A percentile compares a stretch with the other conserved stretches of the same genome.
Conservation (phyloP, 352 stramenopile species). For the Phytophthora ramorum region DNA sequence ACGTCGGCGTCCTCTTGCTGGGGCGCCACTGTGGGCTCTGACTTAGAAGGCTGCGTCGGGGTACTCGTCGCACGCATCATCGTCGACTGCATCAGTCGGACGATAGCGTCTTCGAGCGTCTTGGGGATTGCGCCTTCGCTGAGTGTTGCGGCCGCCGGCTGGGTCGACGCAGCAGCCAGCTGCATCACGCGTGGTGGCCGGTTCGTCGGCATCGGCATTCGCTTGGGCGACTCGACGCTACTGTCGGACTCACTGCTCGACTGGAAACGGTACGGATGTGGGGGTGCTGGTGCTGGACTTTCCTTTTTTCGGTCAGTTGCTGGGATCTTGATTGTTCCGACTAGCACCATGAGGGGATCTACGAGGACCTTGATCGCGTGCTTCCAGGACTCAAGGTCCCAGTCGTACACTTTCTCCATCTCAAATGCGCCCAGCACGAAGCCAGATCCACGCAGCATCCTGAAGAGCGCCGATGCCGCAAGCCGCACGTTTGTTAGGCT, state of each 20-base stretch:
- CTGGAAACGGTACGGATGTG: too few relatives aligned
- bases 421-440: conserved; percentile 12
- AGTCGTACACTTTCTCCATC: conserved; percentile 19
- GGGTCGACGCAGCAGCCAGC: not conserved
- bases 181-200: not conserved
- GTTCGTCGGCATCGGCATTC: conserved; percentile 3
- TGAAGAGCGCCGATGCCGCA: not conserved
- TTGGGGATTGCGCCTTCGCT: not conserved
- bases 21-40: not conserved
- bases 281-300: too few relatives aligned
- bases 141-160: too few relatives aligned
- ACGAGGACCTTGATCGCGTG: too few relatives aligned
- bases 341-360: too few relatives aligned
- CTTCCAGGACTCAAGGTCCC: conserved; percentile 11
- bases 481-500: too few relatives aligned
- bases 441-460: not conserved
- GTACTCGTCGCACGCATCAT: not conserved
- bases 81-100: conserved; percentile 1
- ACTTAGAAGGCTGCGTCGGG: not conserved
- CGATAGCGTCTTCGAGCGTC: conserved; percentile 1
- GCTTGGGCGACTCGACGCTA: conserved; percentile 1
- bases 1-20: not conserved
- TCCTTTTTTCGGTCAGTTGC: too few relatives aligned
- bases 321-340: too few relatives aligned
- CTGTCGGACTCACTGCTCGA: conserved; percentile 15